phyloP scores from a whole-genome alignment of 768 basidiomycete genomes.

The Phaeotremella skinneri region DNA sequence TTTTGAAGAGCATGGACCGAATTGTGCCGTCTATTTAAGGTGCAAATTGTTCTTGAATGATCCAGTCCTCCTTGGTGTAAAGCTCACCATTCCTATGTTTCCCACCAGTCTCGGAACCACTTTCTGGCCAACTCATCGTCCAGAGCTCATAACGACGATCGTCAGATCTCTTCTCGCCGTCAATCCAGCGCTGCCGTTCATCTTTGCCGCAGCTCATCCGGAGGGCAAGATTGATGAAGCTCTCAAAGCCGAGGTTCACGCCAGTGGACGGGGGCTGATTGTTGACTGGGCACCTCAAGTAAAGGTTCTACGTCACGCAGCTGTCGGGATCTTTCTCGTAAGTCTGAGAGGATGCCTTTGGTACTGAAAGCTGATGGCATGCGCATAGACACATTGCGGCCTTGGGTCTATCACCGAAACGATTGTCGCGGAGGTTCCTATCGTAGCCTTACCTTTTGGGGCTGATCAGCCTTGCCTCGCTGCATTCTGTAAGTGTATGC shows the following conservation, averaged over 20 bases:
- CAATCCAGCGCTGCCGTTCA: constrained; percentile 23
- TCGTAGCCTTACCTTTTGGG: constrained; percentile 15
- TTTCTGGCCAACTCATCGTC: constrained; percentile 20
- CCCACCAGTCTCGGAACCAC: constrained; percentile 15
- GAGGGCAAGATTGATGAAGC: constrained; percentile 7
- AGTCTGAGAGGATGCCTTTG: not conserved
- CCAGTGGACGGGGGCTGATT: constrained; percentile 16
- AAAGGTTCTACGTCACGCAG: constrained; percentile 16
- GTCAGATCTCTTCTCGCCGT: constrained; percentile 14
- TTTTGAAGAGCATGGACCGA: too few relatives aligned
- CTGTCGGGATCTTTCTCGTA: constrained; percentile 16
- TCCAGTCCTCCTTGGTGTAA: too few relatives aligned
- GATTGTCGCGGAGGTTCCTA: constrained; percentile 17
- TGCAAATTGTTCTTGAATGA: not conserved
- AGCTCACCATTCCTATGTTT: too few relatives aligned
- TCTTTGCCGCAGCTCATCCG: constrained; percentile 10
- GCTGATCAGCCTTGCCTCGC: constrained; percentile 18
- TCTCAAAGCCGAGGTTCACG: constrained; percentile 6
- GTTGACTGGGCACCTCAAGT: constrained; percentile 22
- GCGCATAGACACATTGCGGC: constrained; percentile 17
- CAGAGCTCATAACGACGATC: constrained; percentile 12
- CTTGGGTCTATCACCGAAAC: constrained; percentile 17
- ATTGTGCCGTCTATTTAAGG: not conserved
- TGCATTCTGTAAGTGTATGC: constrained; percentile 1
- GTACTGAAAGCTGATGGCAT: not conserved